Evolutionary conservation across 2,329 filamentous ascomycete species (phyloP).

Genomic region (Colletotrichum cordylinicola): DNA sequence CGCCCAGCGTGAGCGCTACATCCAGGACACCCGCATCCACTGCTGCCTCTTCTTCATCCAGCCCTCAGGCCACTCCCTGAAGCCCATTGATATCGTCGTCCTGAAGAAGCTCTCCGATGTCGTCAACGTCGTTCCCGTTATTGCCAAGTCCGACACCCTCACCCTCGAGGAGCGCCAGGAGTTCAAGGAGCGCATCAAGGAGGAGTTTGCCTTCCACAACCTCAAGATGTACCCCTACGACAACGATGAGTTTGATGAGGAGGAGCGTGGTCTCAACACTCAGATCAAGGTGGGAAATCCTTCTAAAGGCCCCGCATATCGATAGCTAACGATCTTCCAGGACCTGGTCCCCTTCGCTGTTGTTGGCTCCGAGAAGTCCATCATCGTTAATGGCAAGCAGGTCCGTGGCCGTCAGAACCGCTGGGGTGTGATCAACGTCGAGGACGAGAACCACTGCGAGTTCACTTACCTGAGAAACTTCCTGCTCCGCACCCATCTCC

Average conservation of each 20-base stretch:
- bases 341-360: constrained; percentile 96
- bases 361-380: constrained; percentile 96
- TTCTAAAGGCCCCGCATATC: not conserved
- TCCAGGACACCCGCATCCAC: constrained; percentile 98
- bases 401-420: constrained; percentile 98
- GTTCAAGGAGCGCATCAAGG: constrained; percentile 99
- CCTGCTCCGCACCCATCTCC: constrained; percentile 95
- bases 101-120: constrained; percentile 99
- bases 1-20: constrained; percentile 97
- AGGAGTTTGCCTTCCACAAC: constrained; percentile 99
- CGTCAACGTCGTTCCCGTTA: constrained; percentile 98
- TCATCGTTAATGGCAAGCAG: constrained; percentile 96
- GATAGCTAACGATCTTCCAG: constrained; percentile 54
- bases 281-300: constrained; percentile 82
- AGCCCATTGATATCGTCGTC: constrained; percentile 99
- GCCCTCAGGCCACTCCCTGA: constrained; percentile 95
- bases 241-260: constrained; percentile 97
- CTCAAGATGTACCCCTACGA: constrained; percentile 99
- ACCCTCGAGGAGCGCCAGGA: constrained; percentile 93
- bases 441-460: constrained; percentile 99
- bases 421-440: constrained; percentile 99
- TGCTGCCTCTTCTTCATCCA: constrained; percentile 99
- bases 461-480: constrained; percentile 99
- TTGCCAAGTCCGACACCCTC: constrained; percentile 96
- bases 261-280: constrained; percentile 91